Conservation (phyloP, 2,329 filamentous ascomycete species). For the Ramularia endophylla region DNA sequence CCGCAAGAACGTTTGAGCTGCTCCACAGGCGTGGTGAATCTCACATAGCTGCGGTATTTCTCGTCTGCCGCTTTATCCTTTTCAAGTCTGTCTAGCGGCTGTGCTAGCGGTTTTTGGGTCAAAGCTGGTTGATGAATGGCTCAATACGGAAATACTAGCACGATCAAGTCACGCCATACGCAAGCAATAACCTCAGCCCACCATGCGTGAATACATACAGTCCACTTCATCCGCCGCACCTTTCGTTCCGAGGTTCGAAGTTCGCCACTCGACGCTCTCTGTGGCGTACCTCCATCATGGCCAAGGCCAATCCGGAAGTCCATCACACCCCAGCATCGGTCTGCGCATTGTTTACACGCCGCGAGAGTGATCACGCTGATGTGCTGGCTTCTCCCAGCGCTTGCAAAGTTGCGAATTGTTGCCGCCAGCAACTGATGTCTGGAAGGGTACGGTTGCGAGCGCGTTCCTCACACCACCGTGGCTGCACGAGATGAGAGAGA, state of each 20-base stretch:
- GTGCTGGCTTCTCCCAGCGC: not conserved
- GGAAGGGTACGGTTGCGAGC: constrained; percentile 6
- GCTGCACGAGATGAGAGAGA: constrained; percentile 12
- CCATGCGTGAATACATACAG: too few relatives aligned
- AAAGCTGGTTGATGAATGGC: too few relatives aligned
- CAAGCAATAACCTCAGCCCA: too few relatives aligned
- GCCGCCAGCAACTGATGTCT: constrained; percentile 2
- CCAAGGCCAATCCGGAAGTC: too few relatives aligned
- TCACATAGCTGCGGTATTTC: not conserved
- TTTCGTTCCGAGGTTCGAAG: not conserved
- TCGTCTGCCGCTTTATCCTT: too few relatives aligned
- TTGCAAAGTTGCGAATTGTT: not conserved
- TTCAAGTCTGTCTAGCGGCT: not conserved
- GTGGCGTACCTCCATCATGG: too few relatives aligned
- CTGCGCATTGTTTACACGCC: not conserved
- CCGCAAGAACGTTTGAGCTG: too few relatives aligned
- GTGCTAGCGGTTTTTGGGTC: too few relatives aligned
- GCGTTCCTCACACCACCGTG: constrained; percentile 4
- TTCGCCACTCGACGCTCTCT: constrained; percentile 12
- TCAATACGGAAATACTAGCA: too few relatives aligned
- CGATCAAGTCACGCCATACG: too few relatives aligned
- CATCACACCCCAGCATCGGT: constrained; percentile 11
- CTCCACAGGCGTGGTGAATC: too few relatives aligned
- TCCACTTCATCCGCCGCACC: not conserved
- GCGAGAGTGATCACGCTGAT: constrained; percentile 7